Evolutionary conservation across 192 early-diverging fungal species (phyloP), one percentile per base, ranked within the genome.

Genomic region (Coemansia asiatica): DNA sequence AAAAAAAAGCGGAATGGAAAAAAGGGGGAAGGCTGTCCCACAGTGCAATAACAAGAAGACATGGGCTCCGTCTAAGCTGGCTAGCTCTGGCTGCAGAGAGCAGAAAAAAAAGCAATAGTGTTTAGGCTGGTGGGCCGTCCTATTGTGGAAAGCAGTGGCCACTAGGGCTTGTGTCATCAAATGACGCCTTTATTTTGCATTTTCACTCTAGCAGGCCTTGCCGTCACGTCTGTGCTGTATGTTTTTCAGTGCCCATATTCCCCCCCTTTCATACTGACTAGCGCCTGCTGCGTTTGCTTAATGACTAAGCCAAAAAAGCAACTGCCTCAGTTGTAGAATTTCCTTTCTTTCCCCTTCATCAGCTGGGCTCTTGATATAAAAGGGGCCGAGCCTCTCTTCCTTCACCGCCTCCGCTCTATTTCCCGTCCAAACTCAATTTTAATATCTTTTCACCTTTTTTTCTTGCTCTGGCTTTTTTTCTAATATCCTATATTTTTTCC

Each of bases 121-220:
- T n/a, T n/a, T n/a, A n/a, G n/a, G n/a, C n/a, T n/a, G n/a, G n/a
- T n/a, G n/a, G n/a, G n/a, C n/a, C n/a, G n/a, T n/a, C n/a, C n/a
- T n/a, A n/a, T n/a, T n/a, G n/a, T n/a, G n/a, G n/a, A n/a, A 49
- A 49, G 35, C 18, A 26, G 54, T 56, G 29, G 29, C 27, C 54
- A 29, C 9, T 27, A 56, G 54, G 54, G 54, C 54, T 56, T 56
- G 54, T 27, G 54, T 56, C 29, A 56, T 56, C 54, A 56, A 56
- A 33, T 33, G 29, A 56, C 54, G 54, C 54, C 26, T 56, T 51
- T 51, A 23, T 51, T 23, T 51, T 6, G 21, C 23, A 15, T 51
- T 51, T 51, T 36, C 35, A 49, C 48, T 18, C 48, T 21, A 49
- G 21, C 18, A 5, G 18, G 38, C 60, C 60, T n/a, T 31, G 56